Conservation (phyloP, 345 rosid genomes). For the Lenwebbia sp. region DNA sequence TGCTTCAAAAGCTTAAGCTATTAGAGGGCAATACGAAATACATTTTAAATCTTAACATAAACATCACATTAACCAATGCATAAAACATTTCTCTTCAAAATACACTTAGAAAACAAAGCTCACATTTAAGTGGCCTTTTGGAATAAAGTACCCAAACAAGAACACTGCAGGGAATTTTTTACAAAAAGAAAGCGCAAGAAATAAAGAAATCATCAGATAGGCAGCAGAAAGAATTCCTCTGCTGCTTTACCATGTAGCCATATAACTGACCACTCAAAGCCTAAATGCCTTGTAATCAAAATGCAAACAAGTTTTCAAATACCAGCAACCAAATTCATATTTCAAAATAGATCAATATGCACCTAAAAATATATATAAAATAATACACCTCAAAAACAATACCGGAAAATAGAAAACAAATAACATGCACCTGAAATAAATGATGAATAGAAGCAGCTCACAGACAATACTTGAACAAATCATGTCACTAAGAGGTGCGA, state of each 20-base stretch:
- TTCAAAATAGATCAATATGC: neutral
- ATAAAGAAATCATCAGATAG: neutral
- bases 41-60: neutral
- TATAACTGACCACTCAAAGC: fast-evolving
- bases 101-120: neutral
- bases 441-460: neutral
- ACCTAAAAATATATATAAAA: neutral
- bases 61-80: neutral
- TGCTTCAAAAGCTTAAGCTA: neutral
- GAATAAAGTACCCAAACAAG: neutral
- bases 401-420: neutral
- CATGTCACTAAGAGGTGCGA: fast-evolving
- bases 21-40: neutral
- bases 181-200: neutral
- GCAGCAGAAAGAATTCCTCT: neutral
- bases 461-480: neutral
- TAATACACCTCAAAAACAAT: neutral
- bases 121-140: neutral
- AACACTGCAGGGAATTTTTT: neutral
- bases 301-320: neutral
- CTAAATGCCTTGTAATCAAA: neutral
- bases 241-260: neutral
- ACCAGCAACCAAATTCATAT: neutral
- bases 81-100: neutral
- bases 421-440: neutral